These are phyloP conservation scores for Arctostaphylos glauca DNA, from an alignment of 148 eudicot species.

Conservation along the genomic window DNA sequence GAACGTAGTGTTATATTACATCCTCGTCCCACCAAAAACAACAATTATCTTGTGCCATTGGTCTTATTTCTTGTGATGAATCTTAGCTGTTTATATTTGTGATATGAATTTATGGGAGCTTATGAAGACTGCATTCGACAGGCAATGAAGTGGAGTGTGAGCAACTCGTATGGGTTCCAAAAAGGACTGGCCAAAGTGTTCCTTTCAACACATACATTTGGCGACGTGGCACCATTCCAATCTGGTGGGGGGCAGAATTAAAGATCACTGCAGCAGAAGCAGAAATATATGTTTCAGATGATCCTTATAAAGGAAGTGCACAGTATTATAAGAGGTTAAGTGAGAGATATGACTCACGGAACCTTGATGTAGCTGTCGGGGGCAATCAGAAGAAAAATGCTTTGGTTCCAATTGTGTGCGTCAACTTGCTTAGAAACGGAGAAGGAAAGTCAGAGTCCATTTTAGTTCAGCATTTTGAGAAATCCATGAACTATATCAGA, in stretches of 20 bases:
- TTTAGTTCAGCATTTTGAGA: slow-evolving; percentile 91
- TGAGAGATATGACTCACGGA: slow-evolving; percentile 74
- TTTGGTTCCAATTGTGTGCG: slow-evolving; percentile 77
- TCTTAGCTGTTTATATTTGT: slow-evolving; percentile 16
- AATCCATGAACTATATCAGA: slow-evolving; percentile 68
- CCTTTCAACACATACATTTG: slow-evolving; percentile 92
- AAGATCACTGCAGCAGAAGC: slow-evolving; percentile 95
- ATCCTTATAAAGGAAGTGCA: slow-evolving; percentile 91
- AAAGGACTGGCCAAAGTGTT: slow-evolving; percentile 67
- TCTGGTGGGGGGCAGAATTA: slow-evolving; percentile 99
- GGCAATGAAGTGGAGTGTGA: slow-evolving; percentile 99
- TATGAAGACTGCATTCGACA: slow-evolving; percentile 29
- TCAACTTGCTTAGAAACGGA: slow-evolving; percentile 80
- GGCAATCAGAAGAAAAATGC: slow-evolving; percentile 66
- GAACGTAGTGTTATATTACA: neutral
- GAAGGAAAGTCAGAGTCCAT: slow-evolving; percentile 91
- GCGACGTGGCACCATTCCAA: slow-evolving; percentile 95
- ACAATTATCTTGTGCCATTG: neutral
- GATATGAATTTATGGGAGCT: slow-evolving; percentile 4
- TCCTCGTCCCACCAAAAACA: neutral
- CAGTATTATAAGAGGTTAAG: slow-evolving; percentile 84
- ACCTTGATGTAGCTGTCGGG: slow-evolving; percentile 46
- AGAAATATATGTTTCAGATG: slow-evolving; percentile 89
- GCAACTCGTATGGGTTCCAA: slow-evolving; percentile 96
- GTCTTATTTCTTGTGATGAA: neutral